Evolutionary conservation across 306 rosid genomes (phyloP), one percentile per base, ranked within the genome.

Genomic region (Purshia tridentata): DNA sequence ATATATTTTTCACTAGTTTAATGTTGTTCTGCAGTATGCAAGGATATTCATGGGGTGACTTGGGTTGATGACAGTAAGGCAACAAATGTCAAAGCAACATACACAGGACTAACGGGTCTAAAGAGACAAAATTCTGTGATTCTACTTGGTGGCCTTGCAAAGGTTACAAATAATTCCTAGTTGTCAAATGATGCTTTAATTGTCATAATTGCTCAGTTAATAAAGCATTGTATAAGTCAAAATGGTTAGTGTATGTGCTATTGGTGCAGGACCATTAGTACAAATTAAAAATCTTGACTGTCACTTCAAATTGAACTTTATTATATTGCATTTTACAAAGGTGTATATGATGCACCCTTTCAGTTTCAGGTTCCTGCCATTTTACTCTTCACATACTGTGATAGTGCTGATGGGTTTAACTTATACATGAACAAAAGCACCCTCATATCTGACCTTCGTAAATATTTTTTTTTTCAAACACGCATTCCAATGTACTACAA

Each of bases 31-130:
- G 75, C 68, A 74, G 76, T 79, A 49, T 57, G 57, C 72, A 74
- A 56, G 60, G 76, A 74, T 74, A 37, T 57, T 56, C 39, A 37
- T 11, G 72, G 79, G 55, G 22, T 74, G n/a, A 69, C 75, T 10
- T 79, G 83, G 83, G 76, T 79, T 9, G 75, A 79, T 54, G 79
- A 79, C 72, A 74, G 79, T 55, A 79, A 79, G 62, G 79, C 83
- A 47, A 79, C 79, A 11, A 79, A 74, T 42, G 73, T 74, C 6
- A 72, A 79, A 48, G 83, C 83, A 19, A 74, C 79, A 3, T 74
- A 67, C 56, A n/a, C 76, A 16, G 79, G 79, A 69, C 79, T 79
- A 69, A 69, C 69, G 67, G 83, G 76, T 79, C 69, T 79, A 8
- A 67, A 69, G 72, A 45, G 60, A 55, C 72, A 68, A 16, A 74